Evolutionary conservation across 768 basidiomycete species (phyloP), one percentile per base, ranked within the genome.

Genomic region (Boletus fagicola): DNA sequence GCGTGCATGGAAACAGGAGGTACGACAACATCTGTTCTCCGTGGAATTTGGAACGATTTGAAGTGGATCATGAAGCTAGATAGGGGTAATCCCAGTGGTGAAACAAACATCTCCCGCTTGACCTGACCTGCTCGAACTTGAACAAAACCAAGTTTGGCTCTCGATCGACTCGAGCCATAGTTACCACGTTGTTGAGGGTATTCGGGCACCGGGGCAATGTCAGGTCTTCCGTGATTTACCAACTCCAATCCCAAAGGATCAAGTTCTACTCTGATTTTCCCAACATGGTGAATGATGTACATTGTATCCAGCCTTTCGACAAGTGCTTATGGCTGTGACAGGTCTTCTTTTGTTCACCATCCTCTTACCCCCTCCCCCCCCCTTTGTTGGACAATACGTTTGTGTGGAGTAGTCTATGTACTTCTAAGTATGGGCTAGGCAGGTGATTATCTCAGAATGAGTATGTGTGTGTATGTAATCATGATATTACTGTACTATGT

Each of bases 21-120:
- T 98, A 3, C 94, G 95, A 0, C 76, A 85, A 38, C 87, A 92
- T 65, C 75, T 98, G 51, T 98, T 89, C 73, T 91, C 94, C 0
- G 40, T 81, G 31, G 87, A 94, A 62, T 95, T 95, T 96, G 92
- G 91, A 62, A 77, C 24, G 84, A 86, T 52, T 67, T 96, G 51
- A 86, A 83, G 63, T 65, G 70, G 2, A 68, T 86, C 20, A 80
- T 96, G 72, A 77, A 81, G 13, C 76, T 82, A 4, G 84, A 90
- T 47, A n/a, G 95, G 89, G 4, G 77, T 94, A 18, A 70, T 96
- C 15, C 92, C 85, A 20, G 85, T 97, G 63, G 94, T 94, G 62
- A 75, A 87, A 75, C 44, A 45, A 42, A 53, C n/a, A 20, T 45
- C 26, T 28, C 49, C 46, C 13, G 49, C 36, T 30, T 51, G 28